Conservation (phyloP, 1,284 basidiomycete species). For the Boletellus deceptivus region DNA sequence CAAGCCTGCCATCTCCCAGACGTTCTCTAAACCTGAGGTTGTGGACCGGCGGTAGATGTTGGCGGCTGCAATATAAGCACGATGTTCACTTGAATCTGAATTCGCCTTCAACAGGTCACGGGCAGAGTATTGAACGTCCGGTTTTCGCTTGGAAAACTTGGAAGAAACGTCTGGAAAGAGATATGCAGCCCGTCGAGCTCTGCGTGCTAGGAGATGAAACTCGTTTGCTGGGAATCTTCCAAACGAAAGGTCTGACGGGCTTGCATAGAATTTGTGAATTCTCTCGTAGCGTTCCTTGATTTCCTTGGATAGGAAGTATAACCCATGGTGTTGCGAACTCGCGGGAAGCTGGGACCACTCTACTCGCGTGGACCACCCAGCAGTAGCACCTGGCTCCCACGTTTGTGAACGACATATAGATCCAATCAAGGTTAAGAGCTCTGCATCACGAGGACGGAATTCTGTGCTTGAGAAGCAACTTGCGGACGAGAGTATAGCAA, state of each 20-base stretch:
- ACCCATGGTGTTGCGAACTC: constrained; percentile 34
- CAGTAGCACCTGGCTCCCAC: constrained; percentile 24
- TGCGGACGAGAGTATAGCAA: constrained; percentile 38
- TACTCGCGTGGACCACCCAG: constrained; percentile 40
- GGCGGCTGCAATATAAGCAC: constrained; percentile 15
- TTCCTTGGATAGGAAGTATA: constrained; percentile 22
- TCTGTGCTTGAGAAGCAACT: constrained; percentile 38
- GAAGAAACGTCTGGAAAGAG: constrained; percentile 12
- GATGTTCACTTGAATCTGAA: constrained; percentile 3
- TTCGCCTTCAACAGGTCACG: constrained; percentile 11
- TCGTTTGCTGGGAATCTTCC: constrained; percentile 3
- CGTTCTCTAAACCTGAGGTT: background rate
- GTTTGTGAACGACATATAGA: constrained; percentile 35
- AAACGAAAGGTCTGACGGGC: background rate
- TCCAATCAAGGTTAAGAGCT: constrained; percentile 36
- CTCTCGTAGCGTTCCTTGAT: constrained; percentile 33
- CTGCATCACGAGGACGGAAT: constrained; percentile 29
- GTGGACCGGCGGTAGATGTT: background rate
- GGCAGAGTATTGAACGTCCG: constrained; percentile 15
- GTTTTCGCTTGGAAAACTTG: background rate
- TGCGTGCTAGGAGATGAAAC: constrained; percentile 8
- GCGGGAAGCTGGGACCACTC: constrained; percentile 16
- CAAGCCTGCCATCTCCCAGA: constrained; percentile 7
- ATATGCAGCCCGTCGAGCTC: constrained; percentile 3
- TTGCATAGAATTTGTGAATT: constrained; percentile 13